These are phyloP conservation scores for Hanseniaspora thailandica DNA, from an alignment of 805 yeast genomes.

Conservation along the genomic window DNA sequence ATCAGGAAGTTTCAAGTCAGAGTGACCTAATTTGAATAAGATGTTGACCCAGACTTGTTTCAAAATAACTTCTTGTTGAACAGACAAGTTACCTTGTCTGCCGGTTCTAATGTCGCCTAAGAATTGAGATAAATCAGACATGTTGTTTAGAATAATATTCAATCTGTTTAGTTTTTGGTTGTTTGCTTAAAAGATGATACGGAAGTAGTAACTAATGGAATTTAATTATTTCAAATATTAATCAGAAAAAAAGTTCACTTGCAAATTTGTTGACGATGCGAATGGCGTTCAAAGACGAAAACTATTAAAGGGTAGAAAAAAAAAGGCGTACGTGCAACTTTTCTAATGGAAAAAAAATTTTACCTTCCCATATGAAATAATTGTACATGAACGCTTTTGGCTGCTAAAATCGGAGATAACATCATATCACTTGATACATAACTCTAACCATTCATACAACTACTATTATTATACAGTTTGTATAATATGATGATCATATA, in stretches of 20 bases:
- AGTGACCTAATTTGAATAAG: constrained; percentile 46
- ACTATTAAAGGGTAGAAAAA: neutral
- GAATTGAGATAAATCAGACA: constrained; percentile 12
- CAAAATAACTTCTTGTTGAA: constrained; percentile 49
- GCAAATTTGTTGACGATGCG: neutral
- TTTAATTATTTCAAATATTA: neutral
- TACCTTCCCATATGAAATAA: no score
- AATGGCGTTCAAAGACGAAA: neutral
- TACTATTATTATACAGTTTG: no score
- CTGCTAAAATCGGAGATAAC: no score
- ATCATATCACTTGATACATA: no score
- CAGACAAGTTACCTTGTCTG: constrained; percentile 35
- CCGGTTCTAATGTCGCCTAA: constrained; percentile 27
- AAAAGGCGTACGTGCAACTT: neutral
- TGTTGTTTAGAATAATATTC: neutral
- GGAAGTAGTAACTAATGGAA: neutral
- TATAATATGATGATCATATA: no score
- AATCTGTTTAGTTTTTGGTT: neutral
- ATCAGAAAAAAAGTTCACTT: no score
- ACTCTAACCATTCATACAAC: no score
- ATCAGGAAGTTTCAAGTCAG: constrained; percentile 26
- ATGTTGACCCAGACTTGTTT: constrained; percentile 64
- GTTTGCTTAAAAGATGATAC: neutral
- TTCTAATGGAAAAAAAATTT: constrained; percentile 3
- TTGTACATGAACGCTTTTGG: no score